phyloP scores from a whole-genome alignment of 345 rosid species.

The Zanthoxylum bungeanum region DNA sequence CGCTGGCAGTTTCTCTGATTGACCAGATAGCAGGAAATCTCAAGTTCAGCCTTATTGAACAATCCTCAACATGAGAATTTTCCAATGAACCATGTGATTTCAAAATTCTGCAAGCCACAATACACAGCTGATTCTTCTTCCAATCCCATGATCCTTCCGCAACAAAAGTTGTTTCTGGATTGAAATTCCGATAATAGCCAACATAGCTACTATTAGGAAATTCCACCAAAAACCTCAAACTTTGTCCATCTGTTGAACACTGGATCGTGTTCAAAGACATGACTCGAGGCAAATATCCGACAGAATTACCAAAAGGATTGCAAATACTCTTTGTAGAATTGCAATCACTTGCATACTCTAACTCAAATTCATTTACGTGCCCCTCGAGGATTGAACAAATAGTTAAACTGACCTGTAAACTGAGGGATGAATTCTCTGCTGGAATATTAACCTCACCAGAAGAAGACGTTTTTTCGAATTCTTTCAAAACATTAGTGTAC shows the following conservation, averaged over 20 bases:
- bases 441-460: neutral
- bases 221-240: constrained; percentile 23
- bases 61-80: constrained; percentile 23
- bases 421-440: neutral
- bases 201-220: constrained; percentile 10
- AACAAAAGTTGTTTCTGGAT: constrained; percentile 22
- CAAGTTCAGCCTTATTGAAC: constrained; percentile 28
- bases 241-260: constrained; percentile 21
- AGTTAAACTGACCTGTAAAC: constrained; percentile 8
- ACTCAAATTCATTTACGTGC: neutral
- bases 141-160: constrained; percentile 37
- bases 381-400: constrained; percentile 19
- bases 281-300: constrained; percentile 19
- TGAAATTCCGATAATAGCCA: constrained; percentile 7
- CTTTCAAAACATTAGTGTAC: constrained; percentile 15
- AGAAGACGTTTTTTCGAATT: neutral
- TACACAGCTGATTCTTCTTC: constrained; percentile 19
- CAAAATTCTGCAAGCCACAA: constrained; percentile 30
- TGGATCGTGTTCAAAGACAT: constrained; percentile 21
- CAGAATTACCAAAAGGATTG: constrained; percentile 16
- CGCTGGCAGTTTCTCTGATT: constrained; percentile 11
- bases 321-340: constrained; percentile 15
- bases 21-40: constrained; percentile 39
- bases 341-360: constrained; percentile 23
- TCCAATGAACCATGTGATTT: neutral